A percentile compares a stretch with the other conserved stretches of the same genome.
These are phyloP conservation scores for Colletotrichum orbiculare DNA, from an alignment of 2,329 filamentous ascomycete genomes.

Conservation along the genomic window DNA sequence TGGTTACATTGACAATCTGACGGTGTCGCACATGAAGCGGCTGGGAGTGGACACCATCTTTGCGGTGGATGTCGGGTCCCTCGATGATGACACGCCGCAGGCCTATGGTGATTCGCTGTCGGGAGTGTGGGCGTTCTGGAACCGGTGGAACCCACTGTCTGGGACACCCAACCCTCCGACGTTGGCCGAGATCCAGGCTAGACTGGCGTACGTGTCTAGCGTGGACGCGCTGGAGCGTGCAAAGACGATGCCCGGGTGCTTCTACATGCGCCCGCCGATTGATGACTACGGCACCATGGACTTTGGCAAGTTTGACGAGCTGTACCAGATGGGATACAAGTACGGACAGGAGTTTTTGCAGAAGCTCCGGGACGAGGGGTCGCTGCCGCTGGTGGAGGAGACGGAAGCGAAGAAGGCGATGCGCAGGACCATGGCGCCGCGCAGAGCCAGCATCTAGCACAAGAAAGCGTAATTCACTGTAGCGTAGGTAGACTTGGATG, in stretches of 20 bases:
- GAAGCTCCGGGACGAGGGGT: slow-evolving; percentile 80
- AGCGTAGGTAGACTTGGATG: not conserved
- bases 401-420: slow-evolving; percentile 82
- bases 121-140: slow-evolving; percentile 93
- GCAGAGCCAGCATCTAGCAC: slow-evolving; percentile 78
- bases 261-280: slow-evolving; percentile 96
- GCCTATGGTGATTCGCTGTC: slow-evolving; percentile 93
- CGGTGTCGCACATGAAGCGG: slow-evolving; percentile 96
- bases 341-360: slow-evolving; percentile 86
- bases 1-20: slow-evolving; percentile 96
- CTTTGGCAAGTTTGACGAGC: slow-evolving; percentile 98
- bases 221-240: slow-evolving; percentile 94
- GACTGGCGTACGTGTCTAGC: slow-evolving; percentile 93
- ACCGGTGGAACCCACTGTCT: slow-evolving; percentile 97
- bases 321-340: slow-evolving; percentile 88
- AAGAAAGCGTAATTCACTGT: not conserved
- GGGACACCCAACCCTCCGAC: slow-evolving; percentile 91
- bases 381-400: slow-evolving; percentile 76
- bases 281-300: slow-evolving; percentile 94
- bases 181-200: slow-evolving; percentile 92
- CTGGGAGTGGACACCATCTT: slow-evolving; percentile 95
- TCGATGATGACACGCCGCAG: slow-evolving; percentile 93
- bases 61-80: slow-evolving; percentile 90
- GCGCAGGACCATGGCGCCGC: slow-evolving; percentile 81
- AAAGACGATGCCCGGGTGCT: slow-evolving; percentile 88